Base-by-base conservation (phyloP, 768 basidiomycete species). In the Amanita muscaria region DNA sequence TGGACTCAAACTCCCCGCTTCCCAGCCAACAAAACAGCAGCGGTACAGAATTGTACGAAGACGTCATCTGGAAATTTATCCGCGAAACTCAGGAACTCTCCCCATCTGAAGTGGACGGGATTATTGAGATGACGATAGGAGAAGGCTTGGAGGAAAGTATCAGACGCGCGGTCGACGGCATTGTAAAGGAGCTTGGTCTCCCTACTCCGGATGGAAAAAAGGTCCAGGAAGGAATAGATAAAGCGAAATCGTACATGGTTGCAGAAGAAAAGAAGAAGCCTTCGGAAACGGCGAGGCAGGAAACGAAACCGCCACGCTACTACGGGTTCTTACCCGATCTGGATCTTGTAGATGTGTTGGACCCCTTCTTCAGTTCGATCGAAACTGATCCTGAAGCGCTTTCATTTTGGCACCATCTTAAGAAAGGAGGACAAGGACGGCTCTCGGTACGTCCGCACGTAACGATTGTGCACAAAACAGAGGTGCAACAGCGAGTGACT, bases 61-160 rank as follows among this genome's bases (percentile, higher is more conserved):
- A 76, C 4, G 76, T 93, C 15, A 61, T 98, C n/a, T 80, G 81
- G 79, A 70, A 68, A 62, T 98, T 99, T 65, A 64, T 98, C 42
- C 66, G 63, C 19, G 50, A 64, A n/a, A 59, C 67, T 0, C 77
- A 92, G 51, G 72, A 76, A 51, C 79, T 97, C 6, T 61, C 70
- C 4, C 40, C 49, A 3, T 27, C 40, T 9, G 80, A 89, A 59
- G 81, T 88, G 5, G 83, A 89, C 49, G 78, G 60, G 1, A 67
- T 70, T 3, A 64, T 97, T 15, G 76, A 84, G 27, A 84, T 89
- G 79, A 65, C 62, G 56, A 31, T 59, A 6, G 42, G 69, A 27
- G 77, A 80, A 42, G 55, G 63, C 4, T 60, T 84, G 11, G 73
- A 79, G 56, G 60, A 70, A 29, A 66, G 77, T 8, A 69, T 91